Conservation (phyloP, 2,329 filamentous ascomycete genomes). For the Cercospora sp. region DNA sequence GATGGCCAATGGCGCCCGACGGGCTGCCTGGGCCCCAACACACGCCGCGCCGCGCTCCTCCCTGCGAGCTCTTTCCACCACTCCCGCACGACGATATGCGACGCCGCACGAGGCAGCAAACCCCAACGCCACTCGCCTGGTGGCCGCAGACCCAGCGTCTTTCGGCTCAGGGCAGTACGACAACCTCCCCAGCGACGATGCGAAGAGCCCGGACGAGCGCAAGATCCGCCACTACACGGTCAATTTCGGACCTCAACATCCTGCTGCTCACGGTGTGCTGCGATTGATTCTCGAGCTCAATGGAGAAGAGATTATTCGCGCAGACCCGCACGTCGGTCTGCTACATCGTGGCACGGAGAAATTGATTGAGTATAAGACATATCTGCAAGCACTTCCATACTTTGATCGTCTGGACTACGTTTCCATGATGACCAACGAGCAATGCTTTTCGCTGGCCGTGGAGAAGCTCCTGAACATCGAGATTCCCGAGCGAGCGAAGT, state of each 20-base stretch:
- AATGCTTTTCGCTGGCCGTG: constrained; percentile 91
- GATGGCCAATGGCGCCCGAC: constrained; percentile 66
- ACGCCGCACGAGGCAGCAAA: constrained; percentile 46
- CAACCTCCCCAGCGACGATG: constrained; percentile 48
- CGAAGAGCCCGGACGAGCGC: constrained; percentile 59
- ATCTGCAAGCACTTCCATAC: constrained; percentile 95
- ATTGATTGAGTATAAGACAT: constrained; percentile 99
- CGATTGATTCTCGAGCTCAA: constrained; percentile 96
- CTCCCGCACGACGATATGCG: constrained; percentile 63
- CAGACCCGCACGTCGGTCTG: constrained; percentile 94
- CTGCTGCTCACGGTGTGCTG: constrained; percentile 95
- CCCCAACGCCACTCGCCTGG: constrained; percentile 42
- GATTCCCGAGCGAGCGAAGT: constrained; percentile 93
- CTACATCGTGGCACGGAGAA: constrained; percentile 98
- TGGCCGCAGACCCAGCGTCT: constrained; percentile 62
- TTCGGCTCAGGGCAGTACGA: constrained; percentile 56
- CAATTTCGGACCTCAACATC: constrained; percentile 99
- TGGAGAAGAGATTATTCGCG: constrained; percentile 94
- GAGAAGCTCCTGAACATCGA: constrained; percentile 98
- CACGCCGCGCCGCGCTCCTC: constrained; percentile 35
- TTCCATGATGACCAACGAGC: constrained; percentile 99
- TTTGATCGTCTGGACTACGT: constrained; percentile 99
- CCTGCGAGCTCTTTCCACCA: constrained; percentile 66
- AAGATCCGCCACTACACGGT: constrained; percentile 99
- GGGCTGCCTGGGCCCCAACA: constrained; percentile 16